phyloP scores from a whole-genome alignment of 169 alveolate species.

The Toxoplasma gondii region DNA sequence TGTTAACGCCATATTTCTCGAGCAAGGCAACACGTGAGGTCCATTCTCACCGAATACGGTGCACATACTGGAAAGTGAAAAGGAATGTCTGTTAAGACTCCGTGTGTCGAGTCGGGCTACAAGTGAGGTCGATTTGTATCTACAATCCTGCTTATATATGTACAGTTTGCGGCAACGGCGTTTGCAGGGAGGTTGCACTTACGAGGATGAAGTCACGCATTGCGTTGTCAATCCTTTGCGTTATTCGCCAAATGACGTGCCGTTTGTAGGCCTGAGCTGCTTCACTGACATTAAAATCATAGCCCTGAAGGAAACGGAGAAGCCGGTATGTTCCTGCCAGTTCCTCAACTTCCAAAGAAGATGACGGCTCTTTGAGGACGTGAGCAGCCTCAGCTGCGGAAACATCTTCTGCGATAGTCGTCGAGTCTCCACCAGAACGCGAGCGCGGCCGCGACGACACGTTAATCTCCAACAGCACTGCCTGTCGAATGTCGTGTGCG shows the following conservation, averaged over 20 bases:
- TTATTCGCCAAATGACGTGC: conserved; percentile 57
- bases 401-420: neutral
- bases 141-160: too few species aligned
- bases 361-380: neutral
- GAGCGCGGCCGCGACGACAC: neutral
- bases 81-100: too few species aligned
- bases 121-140: too few species aligned
- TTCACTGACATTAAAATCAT: conserved; percentile 50
- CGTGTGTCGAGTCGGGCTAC: too few species aligned
- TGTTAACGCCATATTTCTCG: too few species aligned
- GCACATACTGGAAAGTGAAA: too few species aligned
- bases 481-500: neutral
- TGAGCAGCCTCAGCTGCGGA: neutral
- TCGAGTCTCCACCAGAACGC: neutral
- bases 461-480: neutral
- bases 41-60: too few species aligned
- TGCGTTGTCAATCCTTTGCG: conserved; percentile 3
- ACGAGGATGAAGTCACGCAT: conserved; percentile 56
- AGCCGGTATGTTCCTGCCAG: conserved; percentile 61
- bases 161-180: neutral
- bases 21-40: too few species aligned
- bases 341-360: conserved; percentile 47
- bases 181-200: neutral
- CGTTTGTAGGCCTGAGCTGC: conserved; percentile 59
- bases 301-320: conserved; percentile 59